These are phyloP conservation scores for Stephanodiscus triporus DNA, from an alignment of 108 stramenopile genomes.

Conservation along the genomic window DNA sequence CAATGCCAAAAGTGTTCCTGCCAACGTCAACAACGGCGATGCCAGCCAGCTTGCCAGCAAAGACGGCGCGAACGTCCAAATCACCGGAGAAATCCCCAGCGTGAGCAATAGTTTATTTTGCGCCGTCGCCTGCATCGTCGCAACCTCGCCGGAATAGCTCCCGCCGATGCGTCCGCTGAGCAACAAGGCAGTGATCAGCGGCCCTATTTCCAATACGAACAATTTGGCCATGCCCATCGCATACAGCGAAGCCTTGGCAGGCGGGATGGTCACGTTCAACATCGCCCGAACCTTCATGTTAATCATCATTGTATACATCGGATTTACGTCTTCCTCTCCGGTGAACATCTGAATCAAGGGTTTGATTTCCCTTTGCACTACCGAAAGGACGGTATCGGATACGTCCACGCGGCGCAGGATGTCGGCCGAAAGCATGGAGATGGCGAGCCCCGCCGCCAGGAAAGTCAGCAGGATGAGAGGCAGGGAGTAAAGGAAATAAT, in stretches of 20 bases:
- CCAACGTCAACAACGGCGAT: conserved; percentile 68
- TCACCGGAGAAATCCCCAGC: conserved; percentile 65
- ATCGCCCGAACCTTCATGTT: conserved; percentile 67
- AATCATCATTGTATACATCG: conserved; percentile 69
- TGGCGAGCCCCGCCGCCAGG: conserved; percentile 77
- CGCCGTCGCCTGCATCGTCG: conserved; percentile 79
- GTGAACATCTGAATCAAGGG: conserved; percentile 77
- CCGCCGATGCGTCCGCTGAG: conserved; percentile 84
- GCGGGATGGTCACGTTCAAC: conserved; percentile 69
- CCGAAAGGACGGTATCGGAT: conserved; percentile 61
- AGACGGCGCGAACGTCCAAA: conserved; percentile 72
- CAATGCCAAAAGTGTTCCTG: conserved; percentile 68
- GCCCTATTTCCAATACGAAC: conserved; percentile 84
- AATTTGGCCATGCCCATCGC: conserved; percentile 82
- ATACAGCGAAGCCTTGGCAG: conserved; percentile 75
- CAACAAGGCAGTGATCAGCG: conserved; percentile 73
- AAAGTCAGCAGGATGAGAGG: conserved; percentile 80
- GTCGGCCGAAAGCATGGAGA: conserved; percentile 79
- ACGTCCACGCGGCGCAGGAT: conserved; percentile 70
- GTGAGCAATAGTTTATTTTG: conserved; percentile 73
- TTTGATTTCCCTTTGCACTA: conserved; percentile 70
- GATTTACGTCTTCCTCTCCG: conserved; percentile 61
- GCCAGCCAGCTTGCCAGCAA: conserved; percentile 72
- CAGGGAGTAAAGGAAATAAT: conserved; percentile 70
- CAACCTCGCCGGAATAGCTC: conserved; percentile 79